Conservation (phyloP, 2,329 filamentous ascomycete genomes). For the Cladorrhinum sp. region DNA sequence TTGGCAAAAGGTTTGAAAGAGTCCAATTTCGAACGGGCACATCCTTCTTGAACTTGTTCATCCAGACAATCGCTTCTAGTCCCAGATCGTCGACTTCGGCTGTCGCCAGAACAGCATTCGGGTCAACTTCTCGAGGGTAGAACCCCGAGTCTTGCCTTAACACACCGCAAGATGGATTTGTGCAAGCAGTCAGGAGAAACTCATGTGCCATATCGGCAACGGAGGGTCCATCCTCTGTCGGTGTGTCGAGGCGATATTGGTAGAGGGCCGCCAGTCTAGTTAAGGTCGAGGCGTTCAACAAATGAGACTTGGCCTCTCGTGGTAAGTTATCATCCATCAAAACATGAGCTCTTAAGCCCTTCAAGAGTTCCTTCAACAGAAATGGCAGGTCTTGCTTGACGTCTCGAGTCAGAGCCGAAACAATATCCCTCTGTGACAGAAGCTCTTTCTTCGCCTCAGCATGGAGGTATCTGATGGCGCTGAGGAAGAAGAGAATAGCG, state of each 20-base stretch:
- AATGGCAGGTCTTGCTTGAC: conserved; percentile 75
- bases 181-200: conserved; percentile 74
- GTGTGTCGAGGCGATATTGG: conserved; percentile 51
- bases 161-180: conserved; percentile 68
- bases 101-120: conserved; percentile 43
- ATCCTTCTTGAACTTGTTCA: conserved; percentile 63
- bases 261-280: conserved; percentile 71
- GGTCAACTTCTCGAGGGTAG: conserved; percentile 70
- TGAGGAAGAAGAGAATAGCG: conserved; percentile 76
- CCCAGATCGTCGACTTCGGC: conserved; percentile 56
- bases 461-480: conserved; percentile 74
- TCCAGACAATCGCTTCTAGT: conserved; percentile 67
- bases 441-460: conserved; percentile 77
- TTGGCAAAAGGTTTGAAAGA: conserved; percentile 74
- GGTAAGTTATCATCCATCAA: conserved; percentile 72
- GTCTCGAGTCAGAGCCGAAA: conserved; percentile 69
- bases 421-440: conserved; percentile 70
- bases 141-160: conserved; percentile 76
- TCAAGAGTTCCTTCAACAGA: conserved; percentile 71
- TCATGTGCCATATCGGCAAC: conserved; percentile 70
- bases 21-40: conserved; percentile 76
- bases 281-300: conserved; percentile 73
- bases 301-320: conserved; percentile 68
- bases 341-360: conserved; percentile 66
- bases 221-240: conserved; percentile 41